phyloP scores from a whole-genome alignment of 495 filamentous ascomycete species.

The Lindgomyces ingoldianus region DNA sequence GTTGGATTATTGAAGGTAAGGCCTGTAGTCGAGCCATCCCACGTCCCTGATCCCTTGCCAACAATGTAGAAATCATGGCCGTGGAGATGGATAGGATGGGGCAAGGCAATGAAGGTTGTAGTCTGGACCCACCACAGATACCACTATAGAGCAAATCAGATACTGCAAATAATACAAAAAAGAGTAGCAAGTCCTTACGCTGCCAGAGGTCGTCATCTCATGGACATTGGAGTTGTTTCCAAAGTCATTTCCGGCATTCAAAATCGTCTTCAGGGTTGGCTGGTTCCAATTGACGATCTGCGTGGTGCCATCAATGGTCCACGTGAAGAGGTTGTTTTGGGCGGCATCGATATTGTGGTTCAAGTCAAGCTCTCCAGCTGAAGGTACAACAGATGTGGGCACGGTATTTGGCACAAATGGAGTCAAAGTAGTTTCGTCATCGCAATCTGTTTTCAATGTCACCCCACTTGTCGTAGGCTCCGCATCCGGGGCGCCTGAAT shows the following conservation, averaged over 20 bases:
- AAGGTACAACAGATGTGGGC: constrained; percentile 30
- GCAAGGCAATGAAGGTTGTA: constrained; percentile 29
- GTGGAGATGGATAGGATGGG: constrained; percentile 45
- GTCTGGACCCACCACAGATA: constrained; percentile 47
- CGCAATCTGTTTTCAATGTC: constrained; percentile 23
- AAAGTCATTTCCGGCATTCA: constrained; percentile 33
- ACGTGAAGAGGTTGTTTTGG: constrained; percentile 40
- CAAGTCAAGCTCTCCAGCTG: constrained; percentile 35
- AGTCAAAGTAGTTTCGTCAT: constrained; percentile 26
- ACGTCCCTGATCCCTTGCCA: constrained; percentile 33
- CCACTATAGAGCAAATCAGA: too few relatives aligned
- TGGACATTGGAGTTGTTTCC: constrained; percentile 41
- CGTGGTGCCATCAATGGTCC: constrained; percentile 43
- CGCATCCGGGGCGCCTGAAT: constrained; percentile 9
- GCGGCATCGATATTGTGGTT: constrained; percentile 28
- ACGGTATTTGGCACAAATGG: constrained; percentile 39
- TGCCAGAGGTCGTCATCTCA: constrained; percentile 34
- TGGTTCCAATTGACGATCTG: constrained; percentile 42
- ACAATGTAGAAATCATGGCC: constrained; percentile 46
- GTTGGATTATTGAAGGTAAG: constrained; percentile 41
- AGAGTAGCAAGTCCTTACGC: constrained; percentile 14
- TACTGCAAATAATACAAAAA: too few relatives aligned
- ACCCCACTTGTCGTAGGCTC: constrained; percentile 28
- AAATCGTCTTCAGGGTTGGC: constrained; percentile 41
- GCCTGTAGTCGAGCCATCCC: constrained; percentile 27